Evolutionary conservation across 2,329 filamentous ascomycete species (phyloP).

Genomic region (Aspergillus arachidicola): DNA sequence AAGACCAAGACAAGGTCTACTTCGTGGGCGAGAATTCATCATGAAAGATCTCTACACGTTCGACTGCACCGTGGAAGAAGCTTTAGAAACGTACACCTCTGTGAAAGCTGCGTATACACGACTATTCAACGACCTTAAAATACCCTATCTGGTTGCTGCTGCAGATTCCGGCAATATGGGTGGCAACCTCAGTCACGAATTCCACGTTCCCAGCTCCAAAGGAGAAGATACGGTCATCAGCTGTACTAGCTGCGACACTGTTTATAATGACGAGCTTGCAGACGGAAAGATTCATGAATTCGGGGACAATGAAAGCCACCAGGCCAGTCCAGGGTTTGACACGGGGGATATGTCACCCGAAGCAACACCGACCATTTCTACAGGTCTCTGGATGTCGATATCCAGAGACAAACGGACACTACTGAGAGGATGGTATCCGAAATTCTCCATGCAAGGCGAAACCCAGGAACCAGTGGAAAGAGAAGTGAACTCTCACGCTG

Average conservation of each 20-base stretch:
- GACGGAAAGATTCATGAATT: slow-evolving; percentile 39
- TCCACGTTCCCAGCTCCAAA: slow-evolving; percentile 76
- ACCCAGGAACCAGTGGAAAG: slow-evolving; percentile 36
- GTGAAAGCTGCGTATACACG: slow-evolving; percentile 73
- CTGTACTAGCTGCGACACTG: slow-evolving; percentile 73
- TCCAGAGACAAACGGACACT: slow-evolving; percentile 65
- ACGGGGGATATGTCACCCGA: slow-evolving; percentile 24
- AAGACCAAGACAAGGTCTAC: slow-evolving; percentile 81
- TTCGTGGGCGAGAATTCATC: slow-evolving; percentile 86
- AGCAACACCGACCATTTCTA: slow-evolving; percentile 36
- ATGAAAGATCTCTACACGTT: slow-evolving; percentile 99
- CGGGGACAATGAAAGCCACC: slow-evolving; percentile 10
- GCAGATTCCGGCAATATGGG: slow-evolving; percentile 98
- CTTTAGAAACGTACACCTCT: slow-evolving; percentile 75
- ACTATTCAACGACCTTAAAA: slow-evolving; percentile 78
- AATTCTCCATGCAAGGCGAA: slow-evolving; percentile 39
- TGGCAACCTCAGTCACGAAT: slow-evolving; percentile 90
- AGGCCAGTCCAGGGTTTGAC: slow-evolving; percentile 24
- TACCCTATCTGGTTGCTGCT: slow-evolving; percentile 82
- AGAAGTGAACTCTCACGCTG: slow-evolving; percentile 60
- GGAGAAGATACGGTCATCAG: slow-evolving; percentile 85
- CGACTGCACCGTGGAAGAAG: slow-evolving; percentile 68
- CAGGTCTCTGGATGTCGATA: slow-evolving; percentile 43
- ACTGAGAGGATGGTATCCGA: slow-evolving; percentile 70
- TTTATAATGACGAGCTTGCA: slow-evolving; percentile 87